Conservation (phyloP, 371 early-diverging fungal species). For the Encephalitozoon cuniculi region DNA sequence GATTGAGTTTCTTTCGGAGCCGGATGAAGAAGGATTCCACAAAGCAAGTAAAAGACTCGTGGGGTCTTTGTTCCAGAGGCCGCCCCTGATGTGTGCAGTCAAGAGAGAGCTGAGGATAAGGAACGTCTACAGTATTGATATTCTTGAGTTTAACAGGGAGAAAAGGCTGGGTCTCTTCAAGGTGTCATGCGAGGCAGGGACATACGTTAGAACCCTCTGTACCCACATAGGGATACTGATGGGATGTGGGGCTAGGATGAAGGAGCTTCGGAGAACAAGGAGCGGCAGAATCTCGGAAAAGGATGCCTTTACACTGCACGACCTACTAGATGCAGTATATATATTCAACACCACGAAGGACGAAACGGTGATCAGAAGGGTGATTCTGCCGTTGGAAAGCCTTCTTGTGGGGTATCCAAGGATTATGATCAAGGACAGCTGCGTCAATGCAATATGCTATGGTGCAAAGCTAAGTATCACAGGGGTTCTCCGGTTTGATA, state of each 20-base stretch:
- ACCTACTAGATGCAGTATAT: slow-evolving; percentile 94
- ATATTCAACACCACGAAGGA: slow-evolving; percentile 84
- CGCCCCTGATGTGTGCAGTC: slow-evolving; percentile 97
- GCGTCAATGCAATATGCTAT: slow-evolving; percentile 95
- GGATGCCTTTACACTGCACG: slow-evolving; percentile 87
- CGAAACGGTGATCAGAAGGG: slow-evolving; percentile 80
- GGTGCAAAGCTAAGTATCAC: slow-evolving; percentile 96
- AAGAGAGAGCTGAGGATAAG: slow-evolving; percentile 97
- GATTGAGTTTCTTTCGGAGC: slow-evolving; percentile 66
- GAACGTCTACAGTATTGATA: slow-evolving; percentile 85
- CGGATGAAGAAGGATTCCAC: slow-evolving; percentile 46
- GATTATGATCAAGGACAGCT: slow-evolving; percentile 93
- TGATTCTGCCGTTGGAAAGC: slow-evolving; percentile 86
- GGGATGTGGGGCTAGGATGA: slow-evolving; percentile 96
- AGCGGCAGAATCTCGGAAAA: slow-evolving; percentile 83
- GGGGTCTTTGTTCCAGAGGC: slow-evolving; percentile 95
- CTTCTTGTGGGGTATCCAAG: slow-evolving; percentile 86
- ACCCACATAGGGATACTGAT: slow-evolving; percentile 91
- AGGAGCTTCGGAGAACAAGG: slow-evolving; percentile 92
- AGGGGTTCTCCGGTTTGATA: slow-evolving; percentile 88
- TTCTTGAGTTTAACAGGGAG: slow-evolving; percentile 87
- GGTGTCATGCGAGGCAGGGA: slow-evolving; percentile 97
- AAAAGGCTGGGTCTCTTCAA: slow-evolving; percentile 87
- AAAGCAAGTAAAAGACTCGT: slow-evolving; percentile 80
- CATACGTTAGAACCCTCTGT: slow-evolving; percentile 97